A percentile compares a stretch with the other conserved stretches of the same genome.
These are phyloP conservation scores for Dujonia santamariae DNA, from an alignment of 1,139 yeast species.

Conservation along the genomic window DNA sequence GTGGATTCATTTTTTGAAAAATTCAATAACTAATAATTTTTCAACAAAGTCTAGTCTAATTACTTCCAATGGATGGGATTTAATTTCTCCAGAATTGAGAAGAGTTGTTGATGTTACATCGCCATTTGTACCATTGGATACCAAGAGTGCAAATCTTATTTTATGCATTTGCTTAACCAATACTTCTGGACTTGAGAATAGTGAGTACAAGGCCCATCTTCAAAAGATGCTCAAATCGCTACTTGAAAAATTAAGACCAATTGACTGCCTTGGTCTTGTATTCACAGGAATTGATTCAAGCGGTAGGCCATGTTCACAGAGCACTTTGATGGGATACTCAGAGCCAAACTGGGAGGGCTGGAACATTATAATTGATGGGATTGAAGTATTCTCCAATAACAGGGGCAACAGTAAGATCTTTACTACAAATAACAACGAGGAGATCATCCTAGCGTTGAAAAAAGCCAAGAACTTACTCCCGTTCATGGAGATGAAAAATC, in stretches of 20 bases:
- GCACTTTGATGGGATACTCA: conserved; percentile 56
- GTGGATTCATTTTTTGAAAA: too few species aligned
- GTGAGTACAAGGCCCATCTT: conserved; percentile 28
- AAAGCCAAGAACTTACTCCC: conserved; percentile 32
- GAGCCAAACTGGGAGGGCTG: conserved; percentile 57
- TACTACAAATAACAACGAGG: conserved; percentile 18
- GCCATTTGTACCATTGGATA: too few species aligned
- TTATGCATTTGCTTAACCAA: conserved; percentile 45
- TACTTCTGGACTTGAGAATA: conserved; percentile 20
- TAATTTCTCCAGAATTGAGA: conserved; percentile 15
- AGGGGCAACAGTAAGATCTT: conserved; percentile 19
- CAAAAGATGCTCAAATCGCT: conserved; percentile 10
- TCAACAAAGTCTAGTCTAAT: conserved; percentile 31
- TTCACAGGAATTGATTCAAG: conserved; percentile 48
- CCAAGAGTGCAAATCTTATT: conserved; percentile 32
- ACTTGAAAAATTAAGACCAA: conserved; percentile 21
- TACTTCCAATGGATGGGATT: conserved; percentile 51
- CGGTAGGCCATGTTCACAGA: conserved; percentile 30
- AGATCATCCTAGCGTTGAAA: conserved; percentile 23
- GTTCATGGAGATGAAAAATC: conserved; percentile 21
- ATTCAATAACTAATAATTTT: too few species aligned
- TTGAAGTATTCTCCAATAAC: conserved; percentile 31
- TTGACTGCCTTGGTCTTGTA: conserved; percentile 55
- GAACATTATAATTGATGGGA: conserved; percentile 42
- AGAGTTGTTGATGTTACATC: conserved; percentile 1